Base-by-base conservation (phyloP, 805 yeast species). In the Ogataea pini region DNA sequence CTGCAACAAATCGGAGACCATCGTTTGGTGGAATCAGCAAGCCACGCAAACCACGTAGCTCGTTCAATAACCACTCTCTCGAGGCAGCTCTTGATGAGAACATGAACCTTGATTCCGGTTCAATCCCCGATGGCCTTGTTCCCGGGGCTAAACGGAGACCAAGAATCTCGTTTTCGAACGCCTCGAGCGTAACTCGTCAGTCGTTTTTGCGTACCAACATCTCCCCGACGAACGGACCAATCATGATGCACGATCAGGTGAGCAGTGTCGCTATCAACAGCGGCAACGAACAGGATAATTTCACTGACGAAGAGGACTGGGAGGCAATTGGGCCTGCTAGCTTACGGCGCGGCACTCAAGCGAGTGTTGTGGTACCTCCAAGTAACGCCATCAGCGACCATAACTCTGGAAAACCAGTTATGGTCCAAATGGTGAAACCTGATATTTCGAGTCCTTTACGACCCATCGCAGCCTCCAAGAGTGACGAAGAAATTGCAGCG, bases 251-350 rank as follows among this genome's bases (percentile, higher is more conserved):
- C 45, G 67, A 60, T 40, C 59, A 64, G 39, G 55, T 59, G 20
- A 60, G 66, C 44, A 63, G 53, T 25, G 58, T 60, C 27, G 46
- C 59, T 8, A 56, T 61, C 18, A 51, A 55, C 22, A 57, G 61
- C 16, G 59, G 58, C 18, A 56, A 50, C 31, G 36, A 50, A 10
- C 42, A 43, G 44, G 77, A 83, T 37, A 96, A 89, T 60, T 58
- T 50, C 44, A 92, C 99, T 0, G 99, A 92, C 66, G 98, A 92
- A 62, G 99, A 92, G 67, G 98, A 92, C 67, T 92, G 99, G 99
- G 86, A 83, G 52, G 71, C 89, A 0, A 85, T 91, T 46, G 97
- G 97, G 1, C 90, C 97, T 0, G 84, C 79, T 32, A 72, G 80
- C 36, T 70, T 89, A 25, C 54, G 64, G 34, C 62, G 56, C 36